A percentile compares a stretch with the other conserved stretches of the same genome.
phyloP scores from a whole-genome alignment of 2,329 filamentous ascomycete species.

The Huntiella savannae region DNA sequence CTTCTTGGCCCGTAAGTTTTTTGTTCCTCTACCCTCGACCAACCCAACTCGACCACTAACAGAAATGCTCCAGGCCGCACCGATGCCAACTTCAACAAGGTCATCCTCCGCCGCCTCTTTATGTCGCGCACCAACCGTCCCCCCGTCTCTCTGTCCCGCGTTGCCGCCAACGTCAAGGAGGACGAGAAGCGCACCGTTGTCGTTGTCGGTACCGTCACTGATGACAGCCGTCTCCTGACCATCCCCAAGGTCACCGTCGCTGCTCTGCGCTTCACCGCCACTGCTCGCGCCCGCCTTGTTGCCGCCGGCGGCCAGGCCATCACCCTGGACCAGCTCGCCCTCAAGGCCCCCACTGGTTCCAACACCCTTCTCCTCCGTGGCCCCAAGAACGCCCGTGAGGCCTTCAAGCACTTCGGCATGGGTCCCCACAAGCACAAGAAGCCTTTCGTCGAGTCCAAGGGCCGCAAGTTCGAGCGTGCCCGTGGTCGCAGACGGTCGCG shows the following conservation, averaged over 20 bases:
- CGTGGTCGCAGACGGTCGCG: slow-evolving; percentile 96
- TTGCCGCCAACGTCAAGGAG: slow-evolving; percentile 51
- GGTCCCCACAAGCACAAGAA: slow-evolving; percentile 99
- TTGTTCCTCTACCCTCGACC: neutral
- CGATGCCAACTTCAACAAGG: slow-evolving; percentile 96
- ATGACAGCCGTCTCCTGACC: slow-evolving; percentile 84
- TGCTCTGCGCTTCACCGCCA: slow-evolving; percentile 90
- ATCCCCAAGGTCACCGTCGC: slow-evolving; percentile 87
- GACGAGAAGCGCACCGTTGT: slow-evolving; percentile 73
- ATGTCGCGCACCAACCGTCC: slow-evolving; percentile 98
- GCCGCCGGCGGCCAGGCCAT: slow-evolving; percentile 88
- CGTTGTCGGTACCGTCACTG: slow-evolving; percentile 85
- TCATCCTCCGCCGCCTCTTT: slow-evolving; percentile 89
- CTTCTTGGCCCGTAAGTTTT: slow-evolving; percentile 75
- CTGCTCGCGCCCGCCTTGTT: slow-evolving; percentile 79
- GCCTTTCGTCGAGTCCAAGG: slow-evolving; percentile 94
- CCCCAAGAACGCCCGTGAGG: slow-evolving; percentile 95
- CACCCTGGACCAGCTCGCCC: slow-evolving; percentile 92
- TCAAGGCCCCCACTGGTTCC: slow-evolving; percentile 83
- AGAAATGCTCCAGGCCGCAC: slow-evolving; percentile 53
- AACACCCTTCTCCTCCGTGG: slow-evolving; percentile 96
- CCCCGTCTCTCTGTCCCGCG: slow-evolving; percentile 83
- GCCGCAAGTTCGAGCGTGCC: slow-evolving; percentile 97
- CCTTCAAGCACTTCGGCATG: slow-evolving; percentile 97
- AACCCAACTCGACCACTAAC: neutral